Evolutionary conservation across 1,139 yeast genomes (phyloP), one percentile per base, ranked within the genome.

Genomic region (Geotrichum phurueaensis): DNA sequence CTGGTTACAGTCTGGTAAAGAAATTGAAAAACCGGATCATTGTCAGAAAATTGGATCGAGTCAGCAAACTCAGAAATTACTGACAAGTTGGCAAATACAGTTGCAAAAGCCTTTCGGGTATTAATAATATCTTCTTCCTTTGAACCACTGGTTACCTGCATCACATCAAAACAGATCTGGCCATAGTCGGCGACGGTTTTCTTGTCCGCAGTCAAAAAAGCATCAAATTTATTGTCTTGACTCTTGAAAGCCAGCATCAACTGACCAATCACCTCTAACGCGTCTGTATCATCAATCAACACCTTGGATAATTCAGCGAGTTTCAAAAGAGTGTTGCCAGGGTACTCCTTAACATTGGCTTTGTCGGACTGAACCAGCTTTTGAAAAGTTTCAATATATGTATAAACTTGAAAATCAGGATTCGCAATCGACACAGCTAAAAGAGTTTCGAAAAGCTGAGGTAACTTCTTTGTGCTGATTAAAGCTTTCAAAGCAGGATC

Each of bases 11-110:
- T 45, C 52, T 53, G 39, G 31, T 27, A 23, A 58, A 45, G 43
- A 10, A 58, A 29, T 10, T 33, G 48, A 25, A 61, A 57, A 3
- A 60, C 58, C n/a, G 58, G 63, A 31, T 65, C 63, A 1, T 50
- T 56, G 9, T 25, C 25, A 23, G 60, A 61, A 7, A 59, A 39
- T n/a, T 51, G 54, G 1, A 67, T 52, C 20, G 57, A 54, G 29
- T 56, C 56, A 15, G 47, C 47, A 39, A 39, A 39, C n/a, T 39
- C 47, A 9, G 47, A 22, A 39, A 39, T 39, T 5, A 39, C 47
- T n/a, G 47, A 39, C 47, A 39, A 13, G n/a, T 39, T 39, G 18
- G 47, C 47, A 15, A 39, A 39, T 7, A 39, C 3, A 4, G 47
- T 39, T 39, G 47, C 47, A 39, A 39, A 39, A 3, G 47, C 47